Evolutionary conservation across 352 stramenopile genomes (phyloP), one percentile per base, ranked within the genome.

Genomic region (Globisporangium okanoganense): DNA sequence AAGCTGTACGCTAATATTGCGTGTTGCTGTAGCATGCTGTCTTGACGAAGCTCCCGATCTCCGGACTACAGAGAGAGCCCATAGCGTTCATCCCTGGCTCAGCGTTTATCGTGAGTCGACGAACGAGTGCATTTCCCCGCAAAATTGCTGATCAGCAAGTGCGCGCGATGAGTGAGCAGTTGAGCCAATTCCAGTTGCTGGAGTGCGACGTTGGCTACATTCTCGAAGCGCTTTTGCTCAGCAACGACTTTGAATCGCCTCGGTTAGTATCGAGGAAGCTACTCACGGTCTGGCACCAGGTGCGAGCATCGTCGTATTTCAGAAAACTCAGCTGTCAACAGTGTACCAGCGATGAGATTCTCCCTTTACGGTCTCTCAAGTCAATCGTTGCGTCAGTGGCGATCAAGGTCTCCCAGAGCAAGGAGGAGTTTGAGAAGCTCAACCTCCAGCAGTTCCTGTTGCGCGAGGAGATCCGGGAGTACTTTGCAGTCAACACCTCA

Each of bases 51-150:
- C 69, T 73, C 10, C 31, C 40, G 14, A 66, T 82, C 35, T 36
- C 40, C 3, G 66, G 54, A 2, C n/a, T 79, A 5, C 73, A 84
- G 27, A 61, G 49, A 2, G 65, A 68, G 2, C 62, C 70, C 1
- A 71, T 80, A 24, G 41, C 54, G 10, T 84, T 82, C 45, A 40
- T 66, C 6, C 58, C 70, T 0, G 76, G 78, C 2, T 79, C 74
- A 8, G 65, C 64, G 5, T 64, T 87, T 33, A 25, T 85, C 0
- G n/a, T 83, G 13, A 55, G 69, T 1, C 31, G 22, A n/a, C 5
- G 27, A 20, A 40, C 5, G 8, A 25, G 8, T 25, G 43, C 4
- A 1, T 41, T 52, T 44, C 5, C 20, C 14, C 1, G 25, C 12
- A 13, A 5, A 2, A 6, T 43, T n/a, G 12, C 3, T 13, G 27